These are phyloP conservation scores for Kokia cookei DNA, from an alignment of 441 rosid genomes.

Conservation along the genomic window DNA sequence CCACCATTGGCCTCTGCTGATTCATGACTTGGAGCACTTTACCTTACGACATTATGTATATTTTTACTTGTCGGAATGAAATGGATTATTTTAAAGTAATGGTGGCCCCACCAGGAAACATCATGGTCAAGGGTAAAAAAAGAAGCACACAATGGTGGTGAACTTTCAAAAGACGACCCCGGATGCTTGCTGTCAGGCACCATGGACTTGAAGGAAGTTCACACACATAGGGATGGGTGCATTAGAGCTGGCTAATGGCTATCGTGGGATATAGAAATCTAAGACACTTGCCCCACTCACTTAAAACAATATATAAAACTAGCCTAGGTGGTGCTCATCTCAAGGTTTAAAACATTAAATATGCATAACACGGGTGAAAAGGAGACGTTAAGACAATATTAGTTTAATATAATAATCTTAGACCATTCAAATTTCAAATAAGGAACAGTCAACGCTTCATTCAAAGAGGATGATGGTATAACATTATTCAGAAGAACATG, in stretches of 20 bases:
- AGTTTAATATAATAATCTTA: neutral
- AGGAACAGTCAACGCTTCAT: neutral
- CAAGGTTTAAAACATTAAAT: neutral
- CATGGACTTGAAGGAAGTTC: neutral
- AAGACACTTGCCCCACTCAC: neutral
- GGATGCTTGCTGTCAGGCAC: constrained; percentile 14
- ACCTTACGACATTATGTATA: neutral
- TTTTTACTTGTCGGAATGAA: neutral
- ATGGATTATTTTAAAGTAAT: neutral
- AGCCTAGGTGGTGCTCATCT: neutral
- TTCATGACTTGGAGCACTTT: constrained; percentile 7
- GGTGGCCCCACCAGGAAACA: constrained; percentile 6
- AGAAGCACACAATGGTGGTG: neutral
- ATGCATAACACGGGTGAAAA: neutral
- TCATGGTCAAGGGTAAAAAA: neutral
- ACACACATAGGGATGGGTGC: neutral
- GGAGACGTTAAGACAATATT: neutral
- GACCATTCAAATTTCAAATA: neutral
- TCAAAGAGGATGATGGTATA: neutral
- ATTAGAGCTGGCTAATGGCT: neutral
- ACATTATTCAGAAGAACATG: neutral
- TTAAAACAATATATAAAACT: neutral
- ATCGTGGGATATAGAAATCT: neutral
- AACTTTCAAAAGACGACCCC: constrained; percentile 13
- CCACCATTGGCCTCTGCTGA: constrained; percentile 4